A percentile compares a stretch with the other conserved stretches of the same genome.
These are phyloP conservation scores for Davidsoniella eucalypti DNA, from an alignment of 2,329 filamentous ascomycete genomes.

Conservation along the genomic window DNA sequence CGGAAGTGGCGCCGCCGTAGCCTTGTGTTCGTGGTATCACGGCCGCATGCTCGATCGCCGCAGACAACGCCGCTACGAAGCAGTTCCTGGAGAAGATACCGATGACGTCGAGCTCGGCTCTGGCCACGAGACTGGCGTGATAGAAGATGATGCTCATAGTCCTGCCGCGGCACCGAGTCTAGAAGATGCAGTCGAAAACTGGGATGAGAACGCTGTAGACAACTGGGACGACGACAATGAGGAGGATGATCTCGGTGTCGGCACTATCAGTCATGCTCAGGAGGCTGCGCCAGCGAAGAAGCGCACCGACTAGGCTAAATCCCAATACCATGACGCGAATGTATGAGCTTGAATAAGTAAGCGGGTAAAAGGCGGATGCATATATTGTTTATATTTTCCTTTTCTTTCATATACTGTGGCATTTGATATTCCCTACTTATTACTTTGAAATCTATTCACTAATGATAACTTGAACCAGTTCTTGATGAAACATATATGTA, in stretches of 20 bases:
- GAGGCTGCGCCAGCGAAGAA: slow-evolving; percentile 19
- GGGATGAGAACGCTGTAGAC: slow-evolving; percentile 67
- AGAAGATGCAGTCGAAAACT: slow-evolving; percentile 78
- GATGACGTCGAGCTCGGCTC: slow-evolving; percentile 65
- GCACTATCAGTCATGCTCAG: slow-evolving; percentile 13
- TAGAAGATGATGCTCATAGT: slow-evolving; percentile 18
- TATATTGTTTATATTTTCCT: no score
- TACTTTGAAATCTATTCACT: no score
- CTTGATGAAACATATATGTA: not conserved
- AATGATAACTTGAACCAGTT: no score
- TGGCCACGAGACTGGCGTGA: slow-evolving; percentile 51
- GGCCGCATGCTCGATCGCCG: slow-evolving; percentile 86
- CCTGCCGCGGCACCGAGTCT: slow-evolving; percentile 26
- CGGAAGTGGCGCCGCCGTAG: slow-evolving; percentile 57
- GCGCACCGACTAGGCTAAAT: slow-evolving; percentile 19
- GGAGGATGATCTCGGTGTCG: slow-evolving; percentile 18
- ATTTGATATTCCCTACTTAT: no score
- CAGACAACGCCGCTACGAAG: slow-evolving; percentile 52
- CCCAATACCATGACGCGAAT: no score
- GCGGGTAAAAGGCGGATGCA: no score
- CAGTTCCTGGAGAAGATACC: slow-evolving; percentile 45
- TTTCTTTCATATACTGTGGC: no score
- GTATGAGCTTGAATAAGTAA: no score
- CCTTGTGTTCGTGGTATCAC: slow-evolving; percentile 79
- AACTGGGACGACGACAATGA: slow-evolving; percentile 39